Conservation (phyloP, 2,329 filamentous ascomycete genomes). For the Aspergillus caelatus region DNA sequence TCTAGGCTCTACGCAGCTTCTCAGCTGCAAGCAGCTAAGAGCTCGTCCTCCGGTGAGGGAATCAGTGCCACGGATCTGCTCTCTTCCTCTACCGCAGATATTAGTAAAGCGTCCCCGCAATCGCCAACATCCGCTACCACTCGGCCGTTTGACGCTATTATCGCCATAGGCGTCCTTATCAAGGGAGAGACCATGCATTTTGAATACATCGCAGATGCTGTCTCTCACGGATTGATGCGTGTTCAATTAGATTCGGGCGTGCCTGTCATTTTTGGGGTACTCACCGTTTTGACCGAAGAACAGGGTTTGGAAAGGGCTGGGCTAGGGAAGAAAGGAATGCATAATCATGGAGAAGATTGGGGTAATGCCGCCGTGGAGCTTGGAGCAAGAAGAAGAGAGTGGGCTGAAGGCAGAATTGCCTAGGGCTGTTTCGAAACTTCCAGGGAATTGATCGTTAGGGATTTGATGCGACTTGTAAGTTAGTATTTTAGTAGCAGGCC, state of each 20-base stretch:
- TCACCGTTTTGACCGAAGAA: slow-evolving; percentile 86
- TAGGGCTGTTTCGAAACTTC: slow-evolving; percentile 17
- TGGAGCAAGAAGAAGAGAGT: slow-evolving; percentile 81
- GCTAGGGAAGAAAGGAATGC: slow-evolving; percentile 59
- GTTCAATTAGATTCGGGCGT: slow-evolving; percentile 87
- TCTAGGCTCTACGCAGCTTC: slow-evolving; percentile 79
- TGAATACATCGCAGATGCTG: slow-evolving; percentile 93
- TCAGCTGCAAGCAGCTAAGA: slow-evolving; percentile 75
- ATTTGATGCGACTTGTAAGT: neutral
- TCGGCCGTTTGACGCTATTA: slow-evolving; percentile 83
- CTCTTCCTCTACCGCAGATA: slow-evolving; percentile 67
- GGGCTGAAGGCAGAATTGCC: slow-evolving; percentile 70
- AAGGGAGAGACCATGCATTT: slow-evolving; percentile 99
- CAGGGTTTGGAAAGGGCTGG: slow-evolving; percentile 87
- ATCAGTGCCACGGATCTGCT: slow-evolving; percentile 59
- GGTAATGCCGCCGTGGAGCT: slow-evolving; percentile 92
- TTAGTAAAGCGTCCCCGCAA: slow-evolving; percentile 52
- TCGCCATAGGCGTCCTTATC: slow-evolving; percentile 93
- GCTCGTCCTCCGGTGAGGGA: slow-evolving; percentile 41
- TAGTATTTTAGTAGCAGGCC: neutral
- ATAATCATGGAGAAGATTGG: slow-evolving; percentile 98
- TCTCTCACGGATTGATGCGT: slow-evolving; percentile 90
- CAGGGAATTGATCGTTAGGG: neutral
- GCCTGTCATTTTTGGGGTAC: slow-evolving; percentile 86
- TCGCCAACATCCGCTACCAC: slow-evolving; percentile 41